A percentile compares a stretch with the other conserved stretches of the same genome.
phyloP scores from a whole-genome alignment of 176 grass and related monocot genomes.

The Thinopyrum elongatum region DNA sequence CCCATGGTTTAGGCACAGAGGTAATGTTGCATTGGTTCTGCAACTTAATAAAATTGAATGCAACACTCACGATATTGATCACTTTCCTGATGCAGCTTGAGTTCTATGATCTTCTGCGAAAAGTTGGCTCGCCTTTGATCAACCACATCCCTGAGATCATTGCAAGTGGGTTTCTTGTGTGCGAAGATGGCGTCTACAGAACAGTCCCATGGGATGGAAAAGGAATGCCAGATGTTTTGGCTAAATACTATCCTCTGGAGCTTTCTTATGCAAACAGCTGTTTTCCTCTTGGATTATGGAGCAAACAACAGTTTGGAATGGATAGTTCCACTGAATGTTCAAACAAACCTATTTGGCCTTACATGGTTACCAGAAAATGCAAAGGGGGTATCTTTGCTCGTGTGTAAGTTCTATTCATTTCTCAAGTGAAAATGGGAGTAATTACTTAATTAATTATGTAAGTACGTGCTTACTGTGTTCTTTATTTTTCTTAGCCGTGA shows the following conservation, averaged over 20 bases:
- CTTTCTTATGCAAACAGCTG: conserved; percentile 32
- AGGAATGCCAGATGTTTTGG: conserved; percentile 64
- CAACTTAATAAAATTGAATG: neutral
- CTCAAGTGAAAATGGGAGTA: neutral
- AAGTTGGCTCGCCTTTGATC: conserved; percentile 59
- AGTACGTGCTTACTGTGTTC: neutral
- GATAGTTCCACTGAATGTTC: conserved; percentile 39
- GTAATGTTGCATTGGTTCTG: conserved; percentile 44
- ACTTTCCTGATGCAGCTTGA: conserved; percentile 60
- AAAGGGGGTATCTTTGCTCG: conserved; percentile 90
- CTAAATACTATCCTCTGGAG: conserved; percentile 46
- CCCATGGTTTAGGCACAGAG: conserved; percentile 89
- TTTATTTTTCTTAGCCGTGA: conserved; percentile 67
- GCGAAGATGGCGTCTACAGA: conserved; percentile 47
- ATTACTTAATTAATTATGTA: conserved; percentile 25
- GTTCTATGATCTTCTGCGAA: conserved; percentile 79
- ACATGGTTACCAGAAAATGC: conserved; percentile 90
- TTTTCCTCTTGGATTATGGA: conserved; percentile 91
- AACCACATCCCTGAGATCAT: conserved; percentile 81
- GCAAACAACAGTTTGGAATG: conserved; percentile 60
- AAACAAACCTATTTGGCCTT: conserved; percentile 73
- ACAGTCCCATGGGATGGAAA: conserved; percentile 91
- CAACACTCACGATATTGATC: conserved; percentile 25
- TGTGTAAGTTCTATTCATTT: conserved; percentile 59
- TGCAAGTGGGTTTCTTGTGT: conserved; percentile 85